Base-by-base conservation (phyloP, 129 eudicot species). In the Silybum marianum region DNA sequence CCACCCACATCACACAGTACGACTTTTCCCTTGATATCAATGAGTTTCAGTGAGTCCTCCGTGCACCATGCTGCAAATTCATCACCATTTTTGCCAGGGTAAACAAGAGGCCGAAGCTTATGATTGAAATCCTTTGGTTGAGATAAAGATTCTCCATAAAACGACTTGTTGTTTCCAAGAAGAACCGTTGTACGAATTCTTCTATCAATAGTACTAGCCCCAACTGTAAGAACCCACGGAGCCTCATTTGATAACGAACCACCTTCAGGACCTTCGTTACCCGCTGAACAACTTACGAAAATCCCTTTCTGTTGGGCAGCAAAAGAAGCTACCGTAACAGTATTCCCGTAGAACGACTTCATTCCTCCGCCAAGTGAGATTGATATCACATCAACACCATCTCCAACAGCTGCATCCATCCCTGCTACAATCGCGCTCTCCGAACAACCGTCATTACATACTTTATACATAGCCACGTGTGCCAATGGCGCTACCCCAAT, bases 211-310 rank as follows among this genome's bases (percentile, higher is more conserved):
- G 88, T 88, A 74, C 95, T 88, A 1, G 92, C 95, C 2, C 95
- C 95, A 13, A 88, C 95, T 9, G 95, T 90, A 25, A 90, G 90
- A 36, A 88, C 73, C 90, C 95, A 90, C 13, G 92, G 95, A 21
- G 89, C 88, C 30, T 78, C 89, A 44, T 88, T 90, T 6, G 74
- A 36, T 32, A 86, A 66, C 3, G 89, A 71, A 5, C 63, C 19
- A 48, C 75, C 77, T 0, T 1, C 7, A 0, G 90, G 92, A 12
- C 95, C 95, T 1, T 34, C 60, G 72, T 90, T 90, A 38, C 95
- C 92, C 0, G 89, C 90, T 2, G 92, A 71, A 78, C 89, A 86
- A 66, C 90, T 88, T 19, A 90, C 90, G 12, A 90, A 84, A 1
- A 90, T 86, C 2, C 95, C 95, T 75, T 88, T 84, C 6, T 86